Base-by-base conservation (phyloP, 768 basidiomycete species). In the Hemileccinum rubropunctum region DNA sequence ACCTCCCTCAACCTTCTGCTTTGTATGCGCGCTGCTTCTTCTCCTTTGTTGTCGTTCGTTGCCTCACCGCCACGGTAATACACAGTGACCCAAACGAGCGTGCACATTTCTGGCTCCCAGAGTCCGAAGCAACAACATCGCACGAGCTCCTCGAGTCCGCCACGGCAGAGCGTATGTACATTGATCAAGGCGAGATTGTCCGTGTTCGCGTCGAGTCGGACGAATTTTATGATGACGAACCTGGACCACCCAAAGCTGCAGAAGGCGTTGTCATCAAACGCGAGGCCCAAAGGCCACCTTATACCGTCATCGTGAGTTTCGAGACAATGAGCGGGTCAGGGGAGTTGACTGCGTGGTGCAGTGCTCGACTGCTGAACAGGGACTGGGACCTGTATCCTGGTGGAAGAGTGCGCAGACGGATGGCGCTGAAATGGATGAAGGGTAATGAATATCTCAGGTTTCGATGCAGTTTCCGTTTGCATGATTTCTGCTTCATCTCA, bases 201-300 rank as follows among this genome's bases (percentile, higher is more conserved):
- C 86, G 91, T 23, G 79, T 89, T 1, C 83, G 89, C 5, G 82
- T 92, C 5, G 89, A 92, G 60, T 74, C 76, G 3, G 91, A 91
- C 58, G 88, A 91, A 58, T 92, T 91, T 56, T 86, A 80, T 56
- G 91, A 93, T 56, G 87, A 89, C 56, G 90, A 91, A 52, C 90
- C 90, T 2, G 90, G 91, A 1, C 89, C 90, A 0, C 85, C 86
- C 1, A 88, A 85, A 60, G 83, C 82, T 38, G 68, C 76, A 0
- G 87, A 90, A 43, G 89, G 88, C 1, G 82, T 88, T 2, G 73
- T 75, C 42, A 73, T 81, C 3, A 73, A 74, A 56, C 68, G 67
- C 37, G 83, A 83, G 53, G 67, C 61, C 6, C 73, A 71, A 26
- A 64, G 71, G 62, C 74, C 86, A 3, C 86, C 87, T 3, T 92